phyloP scores from a whole-genome alignment of 164 flowering plant genomes.

The Aristolochia californica region DNA sequence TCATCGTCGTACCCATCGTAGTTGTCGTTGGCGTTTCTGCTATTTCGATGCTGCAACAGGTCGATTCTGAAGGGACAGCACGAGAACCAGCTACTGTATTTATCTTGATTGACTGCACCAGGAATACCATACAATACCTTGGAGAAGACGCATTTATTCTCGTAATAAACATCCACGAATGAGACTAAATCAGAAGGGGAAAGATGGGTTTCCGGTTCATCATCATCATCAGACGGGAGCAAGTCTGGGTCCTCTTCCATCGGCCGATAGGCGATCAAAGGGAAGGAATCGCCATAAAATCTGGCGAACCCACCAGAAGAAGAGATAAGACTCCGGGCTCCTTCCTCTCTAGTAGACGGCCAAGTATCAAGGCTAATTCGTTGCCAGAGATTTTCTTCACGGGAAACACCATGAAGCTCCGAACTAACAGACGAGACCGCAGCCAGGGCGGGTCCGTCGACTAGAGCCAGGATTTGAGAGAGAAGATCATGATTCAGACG shows the following conservation, averaged over 20 bases:
- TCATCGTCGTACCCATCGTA: not conserved
- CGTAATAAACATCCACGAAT: constrained; percentile 11
- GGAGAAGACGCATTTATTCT: constrained; percentile 17
- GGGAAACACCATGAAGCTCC: constrained; percentile 7
- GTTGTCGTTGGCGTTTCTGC: not conserved
- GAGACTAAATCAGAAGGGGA: constrained; percentile 11
- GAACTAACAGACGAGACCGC: constrained; percentile 16
- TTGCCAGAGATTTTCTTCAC: constrained; percentile 13
- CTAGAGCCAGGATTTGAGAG: constrained; percentile 10
- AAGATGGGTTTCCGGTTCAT: not conserved
- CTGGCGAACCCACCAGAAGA: constrained; percentile 2
- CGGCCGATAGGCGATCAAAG: constrained; percentile 7
- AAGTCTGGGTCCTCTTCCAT: not conserved
- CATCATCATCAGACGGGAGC: not conserved
- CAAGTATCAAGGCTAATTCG: constrained; percentile 15
- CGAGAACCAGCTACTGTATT: constrained; percentile 8
- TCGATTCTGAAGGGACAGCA: constrained; percentile 15
- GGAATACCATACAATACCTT: constrained; percentile 17
- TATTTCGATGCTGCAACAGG: constrained; percentile 5
- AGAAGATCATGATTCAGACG: constrained; percentile 11
- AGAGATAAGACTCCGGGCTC: constrained; percentile 5
- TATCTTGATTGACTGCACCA: constrained; percentile 1
- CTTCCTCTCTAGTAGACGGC: constrained; percentile 19
- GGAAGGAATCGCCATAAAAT: constrained; percentile 17
- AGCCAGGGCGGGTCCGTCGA: constrained; percentile 22